Evolutionary conservation across 2,329 filamentous ascomycete genomes (phyloP).

Genomic region (Lomentospora prolificans): DNA sequence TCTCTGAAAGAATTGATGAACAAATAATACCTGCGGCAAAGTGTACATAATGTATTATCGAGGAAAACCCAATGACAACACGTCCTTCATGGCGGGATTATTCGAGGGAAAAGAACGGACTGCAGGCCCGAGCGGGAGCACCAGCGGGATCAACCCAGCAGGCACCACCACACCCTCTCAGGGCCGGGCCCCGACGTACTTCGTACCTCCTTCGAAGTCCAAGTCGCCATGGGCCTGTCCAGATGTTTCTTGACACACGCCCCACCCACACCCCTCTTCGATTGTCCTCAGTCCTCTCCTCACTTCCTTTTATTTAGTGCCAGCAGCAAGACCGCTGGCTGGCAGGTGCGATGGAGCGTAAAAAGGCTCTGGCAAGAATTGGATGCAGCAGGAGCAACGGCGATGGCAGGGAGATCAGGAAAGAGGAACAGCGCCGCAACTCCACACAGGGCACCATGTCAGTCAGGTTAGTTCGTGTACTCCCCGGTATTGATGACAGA

Average conservation of each 20-base stretch:
- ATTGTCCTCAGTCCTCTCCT: too few relatives aligned
- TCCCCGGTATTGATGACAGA: neutral
- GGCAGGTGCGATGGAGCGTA: neutral
- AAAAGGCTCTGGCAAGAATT: neutral
- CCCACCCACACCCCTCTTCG: too few relatives aligned
- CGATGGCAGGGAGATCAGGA: neutral
- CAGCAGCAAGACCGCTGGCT: neutral
- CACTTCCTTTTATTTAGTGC: neutral
- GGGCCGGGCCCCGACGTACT: too few relatives aligned
- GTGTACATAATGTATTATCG: too few relatives aligned
- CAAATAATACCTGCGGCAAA: neutral
- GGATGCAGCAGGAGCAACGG: neutral
- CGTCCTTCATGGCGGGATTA: neutral
- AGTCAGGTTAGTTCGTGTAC: neutral
- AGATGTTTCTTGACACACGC: too few relatives aligned
- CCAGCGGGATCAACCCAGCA: neutral
- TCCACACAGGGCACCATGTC: neutral
- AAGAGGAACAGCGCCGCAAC: neutral
- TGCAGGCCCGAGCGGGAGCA: slow-evolving; percentile 3
- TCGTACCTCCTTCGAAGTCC: too few relatives aligned
- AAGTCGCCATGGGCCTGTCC: too few relatives aligned
- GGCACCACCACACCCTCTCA: too few relatives aligned
- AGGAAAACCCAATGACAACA: too few relatives aligned
- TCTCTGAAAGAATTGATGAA: neutral
- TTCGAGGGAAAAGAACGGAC: slow-evolving; percentile 2